A percentile compares a stretch with the other conserved stretches of the same genome.
These are phyloP conservation scores for Scleroderma citrinum DNA, from an alignment of 768 basidiomycete species.

Conservation along the genomic window DNA sequence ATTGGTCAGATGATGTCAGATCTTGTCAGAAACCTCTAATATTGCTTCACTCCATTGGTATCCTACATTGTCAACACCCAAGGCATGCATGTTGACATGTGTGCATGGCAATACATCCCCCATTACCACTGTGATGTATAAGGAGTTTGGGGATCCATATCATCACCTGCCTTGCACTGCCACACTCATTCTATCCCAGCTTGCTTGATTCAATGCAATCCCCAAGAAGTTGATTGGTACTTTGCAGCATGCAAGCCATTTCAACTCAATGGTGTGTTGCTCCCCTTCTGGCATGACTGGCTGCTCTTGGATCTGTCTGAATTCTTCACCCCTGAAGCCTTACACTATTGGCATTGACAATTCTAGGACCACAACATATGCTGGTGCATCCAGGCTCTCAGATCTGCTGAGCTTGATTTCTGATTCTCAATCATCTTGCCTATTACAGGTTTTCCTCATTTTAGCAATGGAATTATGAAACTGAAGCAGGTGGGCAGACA, in stretches of 20 bases:
- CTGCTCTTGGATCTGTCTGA: slow-evolving; percentile 24
- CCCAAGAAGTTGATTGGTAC: not conserved
- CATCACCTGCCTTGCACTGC: slow-evolving; percentile 21
- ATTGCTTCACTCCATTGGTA: slow-evolving; percentile 24
- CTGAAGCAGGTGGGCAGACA: slow-evolving; percentile 38
- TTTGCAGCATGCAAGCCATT: not conserved
- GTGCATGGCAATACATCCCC: slow-evolving; percentile 27
- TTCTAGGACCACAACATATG: slow-evolving; percentile 36
- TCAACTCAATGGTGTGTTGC: slow-evolving; percentile 5
- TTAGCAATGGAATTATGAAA: slow-evolving; percentile 32
- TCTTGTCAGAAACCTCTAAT: slow-evolving; percentile 15
- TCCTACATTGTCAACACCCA: slow-evolving; percentile 28
- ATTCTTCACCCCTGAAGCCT: slow-evolving; percentile 32
- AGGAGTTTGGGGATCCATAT: slow-evolving; percentile 27
- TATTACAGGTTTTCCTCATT: slow-evolving; percentile 30
- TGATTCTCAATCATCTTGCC: slow-evolving; percentile 1
- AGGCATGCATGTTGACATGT: slow-evolving; percentile 25
- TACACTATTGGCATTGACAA: slow-evolving; percentile 34
- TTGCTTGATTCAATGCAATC: slow-evolving; percentile 7
- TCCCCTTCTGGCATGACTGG: slow-evolving; percentile 36
- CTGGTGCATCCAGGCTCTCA: slow-evolving; percentile 33
- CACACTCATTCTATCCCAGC: slow-evolving; percentile 8
- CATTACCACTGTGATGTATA: slow-evolving; percentile 25
- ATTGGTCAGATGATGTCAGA: slow-evolving; percentile 16
- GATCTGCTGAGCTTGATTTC: slow-evolving; percentile 12